Evolutionary conservation across 768 basidiomycete genomes (phyloP).

Genomic region (Coprinopsis marcescibilis): DNA sequence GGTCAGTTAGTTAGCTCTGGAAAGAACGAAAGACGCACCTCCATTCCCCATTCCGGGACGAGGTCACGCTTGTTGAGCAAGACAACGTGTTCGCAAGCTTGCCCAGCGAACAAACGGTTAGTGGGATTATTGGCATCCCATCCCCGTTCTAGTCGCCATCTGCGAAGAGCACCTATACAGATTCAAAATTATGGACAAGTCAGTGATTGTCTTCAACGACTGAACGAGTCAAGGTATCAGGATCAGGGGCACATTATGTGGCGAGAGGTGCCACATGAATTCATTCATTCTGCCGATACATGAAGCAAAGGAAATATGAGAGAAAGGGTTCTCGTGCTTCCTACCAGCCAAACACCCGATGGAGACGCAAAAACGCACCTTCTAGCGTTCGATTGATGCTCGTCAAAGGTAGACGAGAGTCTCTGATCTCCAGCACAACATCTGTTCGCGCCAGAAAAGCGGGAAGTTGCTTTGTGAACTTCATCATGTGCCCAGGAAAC

Average conservation of each 20-base stretch:
- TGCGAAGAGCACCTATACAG: constrained; percentile 50
- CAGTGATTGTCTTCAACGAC: constrained; percentile 15
- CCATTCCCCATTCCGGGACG: constrained; percentile 81
- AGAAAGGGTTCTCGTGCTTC: not conserved
- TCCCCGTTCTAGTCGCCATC: constrained; percentile 68
- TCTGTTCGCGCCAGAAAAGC: constrained; percentile 74
- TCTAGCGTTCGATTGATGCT: constrained; percentile 91
- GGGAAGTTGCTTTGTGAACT: constrained; percentile 75
- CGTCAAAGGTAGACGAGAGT: constrained; percentile 88
- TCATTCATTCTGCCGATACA: too few relatives aligned
- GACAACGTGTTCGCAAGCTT: constrained; percentile 76
- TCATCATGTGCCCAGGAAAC: constrained; percentile 96
- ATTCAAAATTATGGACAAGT: constrained; percentile 13
- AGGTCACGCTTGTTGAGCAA: constrained; percentile 93
- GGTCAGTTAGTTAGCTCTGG: constrained; percentile 7
- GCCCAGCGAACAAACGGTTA: constrained; percentile 32
- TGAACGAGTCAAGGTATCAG: constrained; percentile 6
- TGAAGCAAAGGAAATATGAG: not conserved
- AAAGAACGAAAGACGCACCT: constrained; percentile 45
- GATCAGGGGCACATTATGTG: not conserved
- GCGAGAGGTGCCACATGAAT: not conserved
- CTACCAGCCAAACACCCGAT: constrained; percentile 12
- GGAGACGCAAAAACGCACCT: constrained; percentile 39
- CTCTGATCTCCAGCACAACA: constrained; percentile 91
- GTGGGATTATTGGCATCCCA: constrained; percentile 39